Conservation (phyloP, 768 basidiomycete genomes). For the Lenzites betulinus region DNA sequence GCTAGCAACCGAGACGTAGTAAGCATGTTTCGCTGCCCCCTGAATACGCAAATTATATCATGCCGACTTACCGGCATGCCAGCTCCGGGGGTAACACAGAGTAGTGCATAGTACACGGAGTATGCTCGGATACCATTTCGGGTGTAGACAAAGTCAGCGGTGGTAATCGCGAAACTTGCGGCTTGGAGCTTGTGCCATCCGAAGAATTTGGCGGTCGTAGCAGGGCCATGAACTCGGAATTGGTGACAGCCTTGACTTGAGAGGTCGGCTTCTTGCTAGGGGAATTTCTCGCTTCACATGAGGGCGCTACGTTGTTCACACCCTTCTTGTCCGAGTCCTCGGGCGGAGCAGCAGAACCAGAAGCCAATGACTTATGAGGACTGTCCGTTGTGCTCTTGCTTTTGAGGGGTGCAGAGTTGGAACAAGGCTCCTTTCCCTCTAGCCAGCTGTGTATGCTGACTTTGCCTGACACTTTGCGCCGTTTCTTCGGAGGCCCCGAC, state of each 20-base stretch:
- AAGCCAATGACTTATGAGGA: background rate
- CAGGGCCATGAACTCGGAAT: slow-evolving; percentile 55
- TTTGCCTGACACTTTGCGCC: slow-evolving; percentile 45
- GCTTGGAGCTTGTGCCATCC: slow-evolving; percentile 36
- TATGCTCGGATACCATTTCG: slow-evolving; percentile 63
- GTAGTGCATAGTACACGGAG: slow-evolving; percentile 73
- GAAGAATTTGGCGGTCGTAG: slow-evolving; percentile 49
- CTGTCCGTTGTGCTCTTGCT: background rate
- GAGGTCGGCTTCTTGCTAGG: slow-evolving; percentile 13
- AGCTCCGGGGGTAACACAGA: slow-evolving; percentile 73
- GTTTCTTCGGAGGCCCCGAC: slow-evolving; percentile 36
- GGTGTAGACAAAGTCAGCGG: slow-evolving; percentile 67
- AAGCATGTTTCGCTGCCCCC: no score
- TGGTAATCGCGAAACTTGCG: slow-evolving; percentile 34
- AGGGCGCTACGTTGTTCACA: background rate
- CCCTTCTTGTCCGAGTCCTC: background rate
- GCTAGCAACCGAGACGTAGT: slow-evolving; percentile 23
- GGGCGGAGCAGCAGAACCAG: background rate
- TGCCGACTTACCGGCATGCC: slow-evolving; percentile 48
- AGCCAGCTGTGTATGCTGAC: slow-evolving; percentile 59
- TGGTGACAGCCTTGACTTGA: slow-evolving; percentile 33
- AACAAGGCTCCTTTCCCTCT: slow-evolving; percentile 9
- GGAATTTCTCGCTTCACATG: background rate
- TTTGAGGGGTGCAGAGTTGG: background rate
- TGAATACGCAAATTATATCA: background rate